Base-by-base conservation (phyloP, 257 asterid species). In the Salvia splendens region DNA sequence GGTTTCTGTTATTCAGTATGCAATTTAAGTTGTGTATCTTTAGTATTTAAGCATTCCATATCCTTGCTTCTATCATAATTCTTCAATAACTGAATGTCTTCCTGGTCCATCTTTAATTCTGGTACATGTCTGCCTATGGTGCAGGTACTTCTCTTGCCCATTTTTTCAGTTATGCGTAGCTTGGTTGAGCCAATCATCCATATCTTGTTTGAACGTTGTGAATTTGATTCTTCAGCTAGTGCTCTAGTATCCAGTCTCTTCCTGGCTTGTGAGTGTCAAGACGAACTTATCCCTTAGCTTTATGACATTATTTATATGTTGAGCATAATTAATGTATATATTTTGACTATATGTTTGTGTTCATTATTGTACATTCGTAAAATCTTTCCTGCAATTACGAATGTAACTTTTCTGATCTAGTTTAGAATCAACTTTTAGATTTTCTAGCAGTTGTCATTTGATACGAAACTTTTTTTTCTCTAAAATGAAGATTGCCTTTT, bases 171-270 rank as follows among this genome's bases (percentile, higher is more conserved):
- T 41, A 70, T 61, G 74, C 73, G 61, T 65, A 40, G 59, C 77
- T 65, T 82, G 78, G 75, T 79, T 32, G 71, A 74, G 66, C 84
- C 87, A 46, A 68, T 73, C 51, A 64, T 82, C 78, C 69, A 59
- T 36, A 45, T 74, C 48, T 46, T 79, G 65, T 79, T 82, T 54
- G 76, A 79, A 70, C 76, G 78, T 51, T 68, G 68, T 73, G 81
- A 84, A 71, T 79, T 79, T 75, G 82, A 79, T 70, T 74, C 87
- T 68, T 76, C 84, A 12, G 84, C 87, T 59, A 68, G 77, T 56
- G 80, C 82, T 73, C 81, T 73, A 53, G 82, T 82, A 64, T 79
- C 84, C 73, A 60, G 75, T 43, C 77, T 82, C 53, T 79, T 71
- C 54, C 65, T 61, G 60, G 70, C 67, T 75, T 77, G 81, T 79